Base-by-base conservation (phyloP, 345 rosid genomes). In the Hirschfeldia incana region DNA sequence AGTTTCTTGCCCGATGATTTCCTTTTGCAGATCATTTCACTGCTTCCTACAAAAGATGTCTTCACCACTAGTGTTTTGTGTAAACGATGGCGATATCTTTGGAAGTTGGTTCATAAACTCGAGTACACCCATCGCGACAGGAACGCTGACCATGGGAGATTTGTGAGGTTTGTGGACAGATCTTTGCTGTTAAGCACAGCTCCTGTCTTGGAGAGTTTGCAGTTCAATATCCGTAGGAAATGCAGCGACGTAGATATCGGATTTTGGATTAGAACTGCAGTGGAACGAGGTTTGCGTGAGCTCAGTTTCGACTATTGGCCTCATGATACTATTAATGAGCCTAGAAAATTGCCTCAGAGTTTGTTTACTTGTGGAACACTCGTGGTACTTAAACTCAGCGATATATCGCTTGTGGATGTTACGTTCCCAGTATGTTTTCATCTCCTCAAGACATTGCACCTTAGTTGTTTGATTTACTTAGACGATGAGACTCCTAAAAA, bases 361-460 rank as follows among this genome's bases (percentile, higher is more conserved):
- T 74, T 61, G 75, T 72, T 39, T 44, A 60, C 76, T 0, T 72
- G 76, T 4, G 67, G 67, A 28, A 61, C 76, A 11, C 76, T 72
- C 42, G 58, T 39, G 42, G 76, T 27, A 3, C 67, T 60, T 8
- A 60, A 60, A 72, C 67, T 72, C 39, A 8, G 1, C 26, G 0
- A 60, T 60, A 67, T 59, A 15, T 36, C 67, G n/a, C 39, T 59
- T 39, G 28, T 7, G 59, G 76, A 72, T 72, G 76, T 72, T 28
- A 8, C 0, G 12, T 21, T 57, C 33, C 51, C 66, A 10, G 55
- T 58, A 0, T 3, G 53, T 36, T 71, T 71, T 21, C 66, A 26
- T 1, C 4, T 59, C n/a, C 75, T 71, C 34, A 71, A 71, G 5
- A 71, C 55, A 4, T 59, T 71, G 42, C 75, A 71, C 33, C 75